A percentile compares a stretch with the other conserved stretches of the same genome.
These are phyloP conservation scores for Cyclotella cryptica DNA, from an alignment of 108 stramenopile genomes.

Conservation along the genomic window DNA sequence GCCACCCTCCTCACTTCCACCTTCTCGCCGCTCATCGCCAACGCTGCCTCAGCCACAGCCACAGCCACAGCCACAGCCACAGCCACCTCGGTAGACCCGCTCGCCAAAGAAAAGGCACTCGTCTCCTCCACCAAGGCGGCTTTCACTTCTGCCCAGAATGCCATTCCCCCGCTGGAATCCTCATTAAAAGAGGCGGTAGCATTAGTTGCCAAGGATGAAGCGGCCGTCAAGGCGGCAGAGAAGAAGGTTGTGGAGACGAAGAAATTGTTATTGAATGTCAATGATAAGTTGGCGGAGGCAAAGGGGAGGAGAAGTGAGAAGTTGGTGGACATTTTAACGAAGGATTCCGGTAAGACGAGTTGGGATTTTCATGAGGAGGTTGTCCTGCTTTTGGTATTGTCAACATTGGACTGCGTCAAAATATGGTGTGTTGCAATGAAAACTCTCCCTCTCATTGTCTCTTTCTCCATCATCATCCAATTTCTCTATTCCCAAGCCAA, in stretches of 20 bases:
- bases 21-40: not conserved
- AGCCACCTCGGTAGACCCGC: too few relatives aligned
- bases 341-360: conserved; percentile 7
- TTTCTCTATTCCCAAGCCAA: too few relatives aligned
- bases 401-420: too few relatives aligned
- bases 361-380: too few relatives aligned
- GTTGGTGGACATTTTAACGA: conserved; percentile 17
- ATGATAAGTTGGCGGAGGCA: conserved; percentile 20
- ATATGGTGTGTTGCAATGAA: too few relatives aligned
- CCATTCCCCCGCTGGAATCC: not conserved
- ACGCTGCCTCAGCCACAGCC: conserved; percentile 2
- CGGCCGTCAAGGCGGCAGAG: not conserved
- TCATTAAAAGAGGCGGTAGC: not conserved
- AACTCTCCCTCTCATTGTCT: too few relatives aligned
- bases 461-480: too few relatives aligned
- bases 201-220: conserved; percentile 8
- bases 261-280: not conserved
- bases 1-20: conserved; percentile 1
- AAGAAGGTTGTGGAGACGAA: conserved; percentile 13
- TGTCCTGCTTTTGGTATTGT: too few relatives aligned
- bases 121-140: not conserved
- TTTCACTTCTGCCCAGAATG: not conserved
- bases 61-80: not conserved
- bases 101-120: conserved; percentile 13
- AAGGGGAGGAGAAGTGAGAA: conserved; percentile 4